Conservation (phyloP, 495 filamentous ascomycete genomes). For the Xylaria flabelliformis region DNA sequence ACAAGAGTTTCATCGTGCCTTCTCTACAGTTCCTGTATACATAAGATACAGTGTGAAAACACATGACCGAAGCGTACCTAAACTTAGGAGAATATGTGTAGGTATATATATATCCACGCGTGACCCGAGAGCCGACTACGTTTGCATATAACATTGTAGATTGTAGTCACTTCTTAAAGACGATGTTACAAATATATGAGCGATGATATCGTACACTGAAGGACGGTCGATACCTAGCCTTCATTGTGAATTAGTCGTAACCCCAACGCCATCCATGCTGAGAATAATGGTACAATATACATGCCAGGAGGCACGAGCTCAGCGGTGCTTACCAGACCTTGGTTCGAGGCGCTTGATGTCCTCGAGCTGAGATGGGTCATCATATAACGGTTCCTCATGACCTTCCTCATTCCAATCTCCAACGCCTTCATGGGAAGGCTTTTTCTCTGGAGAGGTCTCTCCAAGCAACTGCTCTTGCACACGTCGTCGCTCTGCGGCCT, state of each 20-base stretch:
- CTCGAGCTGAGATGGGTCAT: conserved; percentile 24
- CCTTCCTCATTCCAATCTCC: conserved; percentile 33
- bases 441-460: conserved; percentile 17
- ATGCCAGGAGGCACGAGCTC: background rate
- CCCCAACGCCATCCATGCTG: conserved; percentile 25
- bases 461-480: conserved; percentile 31
- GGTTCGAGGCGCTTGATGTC: background rate
- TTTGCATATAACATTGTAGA: background rate
- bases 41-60: background rate
- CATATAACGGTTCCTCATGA: conserved; percentile 40
- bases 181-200: background rate
- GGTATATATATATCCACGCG: background rate
- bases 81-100: background rate
- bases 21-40: background rate
- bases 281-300: conserved; percentile 9
- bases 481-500: conserved; percentile 25
- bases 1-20: background rate
- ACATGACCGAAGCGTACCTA: background rate
- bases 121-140: background rate
- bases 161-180: background rate
- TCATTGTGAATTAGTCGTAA: background rate
- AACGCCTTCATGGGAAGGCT: conserved; percentile 33
- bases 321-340: background rate
- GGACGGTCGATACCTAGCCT: background rate
- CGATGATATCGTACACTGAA: background rate